Evolutionary conservation across 176 grass and related monocot species (phyloP), one percentile per base, ranked within the genome.

Genomic region (Hyparrhenia diplandra): DNA sequence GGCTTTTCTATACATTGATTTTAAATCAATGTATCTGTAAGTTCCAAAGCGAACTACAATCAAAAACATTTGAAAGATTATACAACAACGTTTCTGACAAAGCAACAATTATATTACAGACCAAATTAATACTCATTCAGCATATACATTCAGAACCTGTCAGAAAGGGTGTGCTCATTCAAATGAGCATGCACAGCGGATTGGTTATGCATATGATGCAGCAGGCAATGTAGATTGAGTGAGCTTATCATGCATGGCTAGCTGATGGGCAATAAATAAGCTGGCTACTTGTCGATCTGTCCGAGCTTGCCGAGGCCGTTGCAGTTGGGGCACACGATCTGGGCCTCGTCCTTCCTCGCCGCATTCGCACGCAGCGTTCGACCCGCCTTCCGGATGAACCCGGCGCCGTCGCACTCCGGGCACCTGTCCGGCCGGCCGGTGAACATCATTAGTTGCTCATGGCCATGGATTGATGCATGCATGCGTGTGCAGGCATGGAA

Each of bases 361-460:
- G 95, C 95, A 79, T 98, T 98, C 0, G 95, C 95, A 59, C 88
- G 80, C 82, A 94, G 84, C 35, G 64, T 55, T 46, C 10, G 49
- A 5, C 87, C 81, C 7, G 78, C 23, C 83, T 93, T 90, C 55
- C 95, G 84, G 47, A 95, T 65, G 80, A 98, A 98, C 30, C 95
- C 95, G 2, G 92, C 95, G 67, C 95, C 95, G 69, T 98, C 95
- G 82, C 95, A 93, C 83, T 91, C 92, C 10, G 95, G 95, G 69
- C 95, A 97, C 76, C 94, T 97, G 75, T 9, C 6, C 8, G 7
- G 42, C 47, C 34, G 24, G 55, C n/a, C 41, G 11, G 11, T 43
- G 41, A 43, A 3, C 11, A 43, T 13, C 41, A 13, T 43, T 12
- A 37, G 2, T 43, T 43, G 41, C 41, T 43, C 41, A 13, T 43